Percentiles rank a stretch among this genome's conserved stretches.
These are phyloP conservation scores for Neofusicoccum sp. DNA, from an alignment of 2,329 filamentous ascomycete species.

Conservation along the genomic window DNA sequence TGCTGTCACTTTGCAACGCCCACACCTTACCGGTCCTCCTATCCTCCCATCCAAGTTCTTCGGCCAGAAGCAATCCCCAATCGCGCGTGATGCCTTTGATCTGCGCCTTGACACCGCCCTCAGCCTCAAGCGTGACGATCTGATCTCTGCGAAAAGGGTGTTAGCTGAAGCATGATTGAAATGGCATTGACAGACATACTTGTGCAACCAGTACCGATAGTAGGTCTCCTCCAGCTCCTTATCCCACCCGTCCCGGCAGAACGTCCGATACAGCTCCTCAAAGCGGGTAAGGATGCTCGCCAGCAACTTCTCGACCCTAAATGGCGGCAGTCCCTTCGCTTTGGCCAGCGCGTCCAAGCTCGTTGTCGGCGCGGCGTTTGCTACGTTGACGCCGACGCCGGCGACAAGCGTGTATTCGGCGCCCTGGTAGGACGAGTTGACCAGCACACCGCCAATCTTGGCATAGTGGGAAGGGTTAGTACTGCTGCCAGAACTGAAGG, in stretches of 20 bases:
- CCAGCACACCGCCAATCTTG: constrained; percentile 91
- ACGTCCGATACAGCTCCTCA: constrained; percentile 75
- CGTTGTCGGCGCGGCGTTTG: constrained; percentile 83
- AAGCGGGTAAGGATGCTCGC: constrained; percentile 78
- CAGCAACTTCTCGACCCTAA: constrained; percentile 78
- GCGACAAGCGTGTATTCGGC: constrained; percentile 82
- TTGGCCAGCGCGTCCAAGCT: constrained; percentile 74
- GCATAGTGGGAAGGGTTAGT: constrained; percentile 62
- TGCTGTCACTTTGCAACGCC: constrained; percentile 91
- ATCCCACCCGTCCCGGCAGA: constrained; percentile 76
- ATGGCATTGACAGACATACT: too few relatives aligned
- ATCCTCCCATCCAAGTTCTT: constrained; percentile 77
- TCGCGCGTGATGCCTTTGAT: constrained; percentile 90
- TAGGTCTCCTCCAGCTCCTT: constrained; percentile 37
- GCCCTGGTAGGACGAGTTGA: constrained; percentile 80
- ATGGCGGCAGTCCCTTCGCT: constrained; percentile 51
- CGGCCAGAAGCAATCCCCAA: constrained; percentile 82
- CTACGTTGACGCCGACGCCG: constrained; percentile 80
- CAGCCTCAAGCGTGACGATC: constrained; percentile 75
- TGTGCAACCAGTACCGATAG: constrained; percentile 50
- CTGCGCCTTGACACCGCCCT: constrained; percentile 72
- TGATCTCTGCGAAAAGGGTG: too few relatives aligned
- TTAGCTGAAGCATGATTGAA: too few relatives aligned
- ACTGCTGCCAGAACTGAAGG: not conserved
- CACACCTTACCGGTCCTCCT: constrained; percentile 75